Evolutionary conservation across 352 stramenopile species (phyloP).

Genomic region (Pythium aristosporum): DNA sequence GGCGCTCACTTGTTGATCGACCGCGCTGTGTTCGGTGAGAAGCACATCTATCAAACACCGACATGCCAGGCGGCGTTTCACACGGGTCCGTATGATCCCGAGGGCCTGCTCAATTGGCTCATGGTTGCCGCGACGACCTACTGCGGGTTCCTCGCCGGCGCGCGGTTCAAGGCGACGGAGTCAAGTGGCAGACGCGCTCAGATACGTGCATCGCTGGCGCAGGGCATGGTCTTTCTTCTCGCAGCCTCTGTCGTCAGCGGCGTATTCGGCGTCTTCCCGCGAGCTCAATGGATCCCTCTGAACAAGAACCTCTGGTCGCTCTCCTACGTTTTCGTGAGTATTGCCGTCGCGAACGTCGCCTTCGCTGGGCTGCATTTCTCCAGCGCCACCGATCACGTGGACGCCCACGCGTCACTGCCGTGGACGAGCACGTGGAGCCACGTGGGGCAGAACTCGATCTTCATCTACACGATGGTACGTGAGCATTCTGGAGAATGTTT

Average conservation of each 20-base stretch:
- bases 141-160: slow-evolving; percentile 55
- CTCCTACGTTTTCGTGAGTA: slow-evolving; percentile 57
- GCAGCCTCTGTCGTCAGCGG: slow-evolving; percentile 5
- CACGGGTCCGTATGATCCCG: slow-evolving; percentile 70
- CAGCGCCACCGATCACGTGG: neutral
- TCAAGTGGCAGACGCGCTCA: neutral
- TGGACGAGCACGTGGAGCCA: slow-evolving; percentile 18
- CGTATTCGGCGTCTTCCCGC: slow-evolving; percentile 9
- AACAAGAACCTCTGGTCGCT: slow-evolving; percentile 89
- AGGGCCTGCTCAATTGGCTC: slow-evolving; percentile 78
- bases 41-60: slow-evolving; percentile 63
- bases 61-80: slow-evolving; percentile 57
- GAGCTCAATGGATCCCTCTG: slow-evolving; percentile 49
- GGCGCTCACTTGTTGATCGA: slow-evolving; percentile 78
- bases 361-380: slow-evolving; percentile 25
- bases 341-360: slow-evolving; percentile 34
- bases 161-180: slow-evolving; percentile 26
- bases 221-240: neutral
- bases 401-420: slow-evolving; percentile 25
- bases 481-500: neutral
- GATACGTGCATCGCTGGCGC: neutral
- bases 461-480: slow-evolving; percentile 69
- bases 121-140: slow-evolving; percentile 63
- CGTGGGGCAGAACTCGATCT: slow-evolving; percentile 76
- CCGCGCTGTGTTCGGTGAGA: slow-evolving; percentile 47